Evolutionary conservation across 179 eudicot species (phyloP), one percentile per base, ranked within the genome.

Genomic region (Drosera spatulata): DNA sequence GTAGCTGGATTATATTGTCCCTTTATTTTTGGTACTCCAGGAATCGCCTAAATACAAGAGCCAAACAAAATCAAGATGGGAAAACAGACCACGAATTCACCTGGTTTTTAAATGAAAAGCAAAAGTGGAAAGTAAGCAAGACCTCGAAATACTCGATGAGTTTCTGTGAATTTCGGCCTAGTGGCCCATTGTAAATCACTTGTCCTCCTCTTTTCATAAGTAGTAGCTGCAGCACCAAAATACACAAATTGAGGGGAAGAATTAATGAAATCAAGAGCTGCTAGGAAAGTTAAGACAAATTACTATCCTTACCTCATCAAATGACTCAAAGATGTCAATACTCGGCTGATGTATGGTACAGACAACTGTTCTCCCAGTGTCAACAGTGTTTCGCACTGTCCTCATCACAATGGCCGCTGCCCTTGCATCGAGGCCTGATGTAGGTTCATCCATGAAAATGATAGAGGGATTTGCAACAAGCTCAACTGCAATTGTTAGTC

Each of bases 371-470:
- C 33, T 22, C 33, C 33, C 33, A 22, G 33, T 22, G 33, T 22
- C 33, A 22, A 22, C 33, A 22, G 33, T 22, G 33, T 22, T 89
- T 64, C 96, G 78, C 45, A 89, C 97, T 6, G 97, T 76, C 67
- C 99, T 89, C 99, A 93, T 93, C 33, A 93, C 99, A 72, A 93
- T 93, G 44, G 99, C 99, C 0, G 99, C 99, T n/a, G 99, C 95
- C 62, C 99, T 79, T 43, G 99, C 99, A 75, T 93, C 99, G 42
- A 93, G 87, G 44, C 99, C 97, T 7, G 99, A 86, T 59, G 99
- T 93, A 5, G 99, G 97, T 68, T 93, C 99, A 48, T 93, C 99
- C 99, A 93, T 93, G 33, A 22, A 22, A 22, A 22, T 22, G 33
- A 22, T 22, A 22, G 33, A 22, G 33, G 33, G 33, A 22, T 22